Base-by-base conservation (phyloP, 345 rosid species). In the Gossypium ekmanianum region DNA sequence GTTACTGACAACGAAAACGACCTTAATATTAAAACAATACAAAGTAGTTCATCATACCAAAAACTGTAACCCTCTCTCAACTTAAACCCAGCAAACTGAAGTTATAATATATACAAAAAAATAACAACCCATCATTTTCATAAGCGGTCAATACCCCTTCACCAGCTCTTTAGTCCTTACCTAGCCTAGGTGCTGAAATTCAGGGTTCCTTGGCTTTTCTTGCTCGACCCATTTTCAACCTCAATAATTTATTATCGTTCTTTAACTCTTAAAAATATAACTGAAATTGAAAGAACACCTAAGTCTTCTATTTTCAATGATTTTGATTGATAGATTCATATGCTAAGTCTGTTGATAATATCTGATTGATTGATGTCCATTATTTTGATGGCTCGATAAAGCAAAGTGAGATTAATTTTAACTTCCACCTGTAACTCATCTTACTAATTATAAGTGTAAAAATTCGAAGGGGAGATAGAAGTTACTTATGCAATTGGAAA, bases 101-200 rank as follows among this genome's bases (percentile, higher is more conserved):
- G 64, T 9, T 45, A 20, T 4, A 45, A 45, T 45, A 44, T 54
- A 54, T 54, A 47, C 5, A 58, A 61, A 17, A 20, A 52, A 3
- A 29, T 3, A 29, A 29, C 3, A 29, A 4, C 6, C 39, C 1
- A 34, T 34, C 39, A 34, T 34, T 50, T 44, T 79, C 77, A 48
- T 59, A 17, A 48, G 39, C 22, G 59, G 84, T 76, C 86, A 81
- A 76, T 12, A 13, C 17, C 71, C 52, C 68, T 61, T 14, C 18
- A 61, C 29, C 66, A 61, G 55, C 81, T 39, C 69, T 71, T 47
- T 47, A 47, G 50, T 47, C 50, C 50, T 17, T 18, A 34, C 39
- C 39, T 4, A 34, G 41, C 56, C 74, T 20, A 69, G 79, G 73
- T 59, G 24, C 76, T 47, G 13, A 75, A 47, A 11, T 47, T 12